Evolutionary conservation across 2,329 filamentous ascomycete species (phyloP).

Genomic region (Aspergillus pseudonomiae): DNA sequence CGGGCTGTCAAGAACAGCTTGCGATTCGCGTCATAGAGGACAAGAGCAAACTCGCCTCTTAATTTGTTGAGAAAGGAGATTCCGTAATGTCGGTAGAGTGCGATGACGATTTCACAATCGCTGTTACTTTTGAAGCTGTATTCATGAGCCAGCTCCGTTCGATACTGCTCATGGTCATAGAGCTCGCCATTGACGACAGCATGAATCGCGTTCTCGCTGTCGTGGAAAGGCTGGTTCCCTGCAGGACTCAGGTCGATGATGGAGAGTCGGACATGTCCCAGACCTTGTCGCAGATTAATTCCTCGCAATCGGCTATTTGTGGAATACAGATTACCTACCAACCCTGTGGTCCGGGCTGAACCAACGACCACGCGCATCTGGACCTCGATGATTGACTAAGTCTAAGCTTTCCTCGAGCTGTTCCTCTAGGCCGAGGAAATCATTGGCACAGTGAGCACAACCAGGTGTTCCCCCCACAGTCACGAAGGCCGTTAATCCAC

Average conservation of each 20-base stretch:
- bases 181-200: conserved; percentile 64
- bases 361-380: conserved; percentile 52
- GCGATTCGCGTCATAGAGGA: conserved; percentile 52
- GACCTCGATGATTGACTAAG: conserved; percentile 49
- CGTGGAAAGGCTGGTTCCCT: conserved; percentile 54
- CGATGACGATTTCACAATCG: conserved; percentile 58
- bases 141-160: conserved; percentile 38
- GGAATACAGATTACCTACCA: conserved; percentile 30
- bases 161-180: conserved; percentile 56
- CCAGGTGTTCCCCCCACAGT: not conserved
- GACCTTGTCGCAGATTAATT: conserved; percentile 30
- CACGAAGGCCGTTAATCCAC: conserved; percentile 17
- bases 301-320: not conserved
- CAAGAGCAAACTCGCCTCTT: conserved; percentile 59
- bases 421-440: not conserved
- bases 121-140: conserved; percentile 52
- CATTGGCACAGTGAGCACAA: not conserved
- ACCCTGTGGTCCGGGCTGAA: conserved; percentile 48
- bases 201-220: conserved; percentile 47
- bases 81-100: conserved; percentile 56
- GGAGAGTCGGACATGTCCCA: conserved; percentile 56
- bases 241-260: conserved; percentile 56
- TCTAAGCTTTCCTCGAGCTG: conserved; percentile 38
- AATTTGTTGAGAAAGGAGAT: conserved; percentile 50
- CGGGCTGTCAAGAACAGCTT: conserved; percentile 52